Percentiles rank a stretch among this genome's conserved stretches.
Conservation (phyloP, 352 stramenopile genomes). For the Pythium chondricola region DNA sequence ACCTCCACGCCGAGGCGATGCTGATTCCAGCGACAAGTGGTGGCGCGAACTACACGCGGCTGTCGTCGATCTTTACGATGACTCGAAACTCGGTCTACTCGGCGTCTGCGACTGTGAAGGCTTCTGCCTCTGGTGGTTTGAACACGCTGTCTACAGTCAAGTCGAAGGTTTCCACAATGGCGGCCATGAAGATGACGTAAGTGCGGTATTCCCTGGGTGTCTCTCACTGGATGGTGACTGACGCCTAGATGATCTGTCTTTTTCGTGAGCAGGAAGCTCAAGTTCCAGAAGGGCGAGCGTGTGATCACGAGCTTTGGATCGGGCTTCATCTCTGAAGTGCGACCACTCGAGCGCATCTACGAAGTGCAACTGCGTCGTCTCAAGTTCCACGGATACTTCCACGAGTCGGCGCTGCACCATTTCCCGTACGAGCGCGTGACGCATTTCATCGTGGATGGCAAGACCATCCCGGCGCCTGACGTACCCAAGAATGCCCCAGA, state of each 20-base stretch:
- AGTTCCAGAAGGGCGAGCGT: slow-evolving; percentile 71
- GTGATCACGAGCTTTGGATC: slow-evolving; percentile 75
- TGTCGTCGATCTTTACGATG: slow-evolving; percentile 72
- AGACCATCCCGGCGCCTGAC: slow-evolving; percentile 52
- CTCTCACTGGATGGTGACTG: not conserved
- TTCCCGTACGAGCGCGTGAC: slow-evolving; percentile 85
- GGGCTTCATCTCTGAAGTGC: slow-evolving; percentile 59
- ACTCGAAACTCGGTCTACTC: slow-evolving; percentile 67
- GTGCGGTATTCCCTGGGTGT: slow-evolving; percentile 11
- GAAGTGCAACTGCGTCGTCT: slow-evolving; percentile 72
- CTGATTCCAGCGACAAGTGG: slow-evolving; percentile 21
- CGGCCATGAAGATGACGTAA: slow-evolving; percentile 67
- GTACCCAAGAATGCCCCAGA: slow-evolving; percentile 63
- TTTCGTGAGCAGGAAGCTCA: slow-evolving; percentile 41
- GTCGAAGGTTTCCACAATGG: slow-evolving; percentile 60
- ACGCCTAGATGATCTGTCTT: not conserved
- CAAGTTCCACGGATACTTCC: slow-evolving; percentile 63
- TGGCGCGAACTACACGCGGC: slow-evolving; percentile 31
- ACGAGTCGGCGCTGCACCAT: slow-evolving; percentile 47
- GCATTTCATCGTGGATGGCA: slow-evolving; percentile 79
- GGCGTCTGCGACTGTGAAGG: slow-evolving; percentile 54
- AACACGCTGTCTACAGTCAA: slow-evolving; percentile 63
- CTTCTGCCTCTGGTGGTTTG: slow-evolving; percentile 43
- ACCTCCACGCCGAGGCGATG: slow-evolving; percentile 20
- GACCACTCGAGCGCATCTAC: slow-evolving; percentile 67